These are phyloP conservation scores for Gentiana macrophylla DNA, from an alignment of 257 asterid species.

Conservation along the genomic window DNA sequence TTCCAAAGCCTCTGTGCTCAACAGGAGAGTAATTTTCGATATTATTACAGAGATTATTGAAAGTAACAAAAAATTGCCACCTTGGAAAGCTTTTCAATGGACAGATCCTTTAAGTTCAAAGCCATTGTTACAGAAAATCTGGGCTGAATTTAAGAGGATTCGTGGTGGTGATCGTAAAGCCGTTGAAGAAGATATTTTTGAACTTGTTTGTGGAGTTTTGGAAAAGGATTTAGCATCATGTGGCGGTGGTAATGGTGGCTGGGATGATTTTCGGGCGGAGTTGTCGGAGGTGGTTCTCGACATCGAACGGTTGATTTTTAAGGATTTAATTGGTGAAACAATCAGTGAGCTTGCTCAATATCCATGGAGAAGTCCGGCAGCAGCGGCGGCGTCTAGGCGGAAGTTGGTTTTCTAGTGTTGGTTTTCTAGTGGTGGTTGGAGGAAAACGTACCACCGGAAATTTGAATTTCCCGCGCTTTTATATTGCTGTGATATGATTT, in stretches of 20 bases:
- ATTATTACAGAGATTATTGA: slow-evolving; percentile 53
- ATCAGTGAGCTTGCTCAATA: slow-evolving; percentile 56
- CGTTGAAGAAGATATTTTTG: slow-evolving; percentile 51
- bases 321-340: slow-evolving; percentile 65
- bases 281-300: slow-evolving; percentile 60
- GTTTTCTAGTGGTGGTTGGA: slow-evolving; percentile 21
- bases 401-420: slow-evolving; percentile 49
- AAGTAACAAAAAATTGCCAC: slow-evolving; percentile 53
- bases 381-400: slow-evolving; percentile 38
- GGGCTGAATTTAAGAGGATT: slow-evolving; percentile 58
- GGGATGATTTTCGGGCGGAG: slow-evolving; percentile 75
- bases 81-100: slow-evolving; percentile 51
- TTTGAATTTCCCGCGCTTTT: neutral
- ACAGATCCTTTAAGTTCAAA: slow-evolving; percentile 4
- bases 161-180: slow-evolving; percentile 32
- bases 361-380: slow-evolving; percentile 25
- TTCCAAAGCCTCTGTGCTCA: slow-evolving; percentile 41
- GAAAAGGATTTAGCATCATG: slow-evolving; percentile 61
- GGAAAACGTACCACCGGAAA: too few relatives aligned
- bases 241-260: slow-evolving; percentile 42
- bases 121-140: slow-evolving; percentile 31
- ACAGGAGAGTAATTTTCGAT: slow-evolving; percentile 61
- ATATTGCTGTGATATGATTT: too few relatives aligned
- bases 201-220: slow-evolving; percentile 52
- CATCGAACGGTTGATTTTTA: slow-evolving; percentile 73